Percentiles rank a stretch among this genome's conserved stretches.
phyloP scores from a whole-genome alignment of 495 filamentous ascomycete species.

The Chaetomium cochliodes region DNA sequence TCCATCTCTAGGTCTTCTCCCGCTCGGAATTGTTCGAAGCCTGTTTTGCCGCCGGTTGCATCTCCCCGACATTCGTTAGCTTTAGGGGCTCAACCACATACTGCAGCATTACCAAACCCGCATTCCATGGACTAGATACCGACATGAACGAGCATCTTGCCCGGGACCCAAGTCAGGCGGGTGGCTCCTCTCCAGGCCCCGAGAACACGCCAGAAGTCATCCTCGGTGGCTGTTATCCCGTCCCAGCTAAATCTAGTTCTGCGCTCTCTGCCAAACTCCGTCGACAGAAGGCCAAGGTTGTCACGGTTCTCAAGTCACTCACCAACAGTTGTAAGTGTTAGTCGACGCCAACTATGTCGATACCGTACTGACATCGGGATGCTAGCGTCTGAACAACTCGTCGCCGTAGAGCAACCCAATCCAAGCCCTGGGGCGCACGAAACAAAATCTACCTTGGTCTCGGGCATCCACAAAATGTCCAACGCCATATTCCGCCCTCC shows the following conservation, averaged over 20 bases:
- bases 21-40: neutral
- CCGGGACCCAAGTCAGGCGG: conserved; percentile 21
- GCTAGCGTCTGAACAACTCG: conserved; percentile 32
- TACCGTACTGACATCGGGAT: conserved; percentile 10
- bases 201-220: conserved; percentile 11
- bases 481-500: conserved; percentile 42
- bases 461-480: conserved; percentile 42
- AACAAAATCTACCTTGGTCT: conserved; percentile 31
- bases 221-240: conserved; percentile 8
- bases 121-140: conserved; percentile 26
- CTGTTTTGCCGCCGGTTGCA: neutral
- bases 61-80: conserved; percentile 25
- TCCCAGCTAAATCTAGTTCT: conserved; percentile 7
- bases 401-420: conserved; percentile 6
- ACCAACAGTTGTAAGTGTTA: conserved; percentile 44
- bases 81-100: conserved; percentile 14
- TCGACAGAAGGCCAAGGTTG: conserved; percentile 44
- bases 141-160: conserved; percentile 33
- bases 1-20: neutral
- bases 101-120: conserved; percentile 14
- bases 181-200: conserved; percentile 11
- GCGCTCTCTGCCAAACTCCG: conserved; percentile 37
- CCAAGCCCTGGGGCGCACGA: conserved; percentile 1
- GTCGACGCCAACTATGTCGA: neutral
- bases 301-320: conserved; percentile 47